A percentile compares a stretch with the other conserved stretches of the same genome.
Evolutionary conservation across 352 stramenopile species (phyloP).

Genomic region (Phytopythium sindhum): DNA sequence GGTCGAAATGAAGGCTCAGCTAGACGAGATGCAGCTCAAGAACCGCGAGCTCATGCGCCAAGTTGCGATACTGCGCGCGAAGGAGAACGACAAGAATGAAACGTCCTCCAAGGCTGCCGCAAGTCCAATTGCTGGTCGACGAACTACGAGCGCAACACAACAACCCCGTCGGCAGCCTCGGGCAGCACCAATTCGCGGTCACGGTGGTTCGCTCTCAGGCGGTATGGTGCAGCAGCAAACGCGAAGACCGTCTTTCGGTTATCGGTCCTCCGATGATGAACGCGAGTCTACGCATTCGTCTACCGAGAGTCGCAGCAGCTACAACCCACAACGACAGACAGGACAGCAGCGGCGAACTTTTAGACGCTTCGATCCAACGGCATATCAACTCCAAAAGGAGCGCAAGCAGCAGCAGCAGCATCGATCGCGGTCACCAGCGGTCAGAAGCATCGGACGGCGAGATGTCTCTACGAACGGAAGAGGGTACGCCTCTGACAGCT

Average conservation of each 20-base stretch:
- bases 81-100: conserved; percentile 14
- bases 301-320: conserved; percentile 8
- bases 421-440: conserved; percentile 29
- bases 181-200: conserved; percentile 8
- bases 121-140: neutral
- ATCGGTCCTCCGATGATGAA: conserved; percentile 6
- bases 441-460: conserved; percentile 1
- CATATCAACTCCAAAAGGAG: conserved; percentile 75
- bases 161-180: conserved; percentile 9
- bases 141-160: neutral
- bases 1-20: conserved; percentile 48
- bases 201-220: conserved; percentile 4
- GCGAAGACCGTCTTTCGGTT: neutral
- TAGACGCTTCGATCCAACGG: conserved; percentile 74
- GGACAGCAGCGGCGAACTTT: conserved; percentile 30
- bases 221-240: neutral
- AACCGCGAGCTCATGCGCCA: conserved; percentile 75
- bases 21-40: conserved; percentile 67
- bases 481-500: conserved; percentile 68
- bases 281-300: conserved; percentile 5
- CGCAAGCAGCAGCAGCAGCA: conserved; percentile 37
- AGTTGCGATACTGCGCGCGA: conserved; percentile 57
- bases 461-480: conserved; percentile 10
- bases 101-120: neutral
- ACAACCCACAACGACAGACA: conserved; percentile 3